These are phyloP conservation scores for Cucurbita ficifolia DNA, from an alignment of 306 rosid species.

Conservation along the genomic window DNA sequence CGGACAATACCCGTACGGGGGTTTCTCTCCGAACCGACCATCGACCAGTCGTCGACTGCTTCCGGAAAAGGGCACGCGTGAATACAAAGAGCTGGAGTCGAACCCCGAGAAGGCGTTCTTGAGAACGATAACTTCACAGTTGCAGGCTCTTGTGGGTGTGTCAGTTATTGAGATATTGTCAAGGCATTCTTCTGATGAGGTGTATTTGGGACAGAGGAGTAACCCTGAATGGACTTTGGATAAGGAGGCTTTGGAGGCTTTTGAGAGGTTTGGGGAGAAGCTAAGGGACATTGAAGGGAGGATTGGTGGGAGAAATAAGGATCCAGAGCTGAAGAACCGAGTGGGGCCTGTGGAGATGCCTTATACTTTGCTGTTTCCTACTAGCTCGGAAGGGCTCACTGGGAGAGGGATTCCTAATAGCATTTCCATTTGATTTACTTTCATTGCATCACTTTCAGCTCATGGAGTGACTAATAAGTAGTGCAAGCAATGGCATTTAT, in stretches of 20 bases:
- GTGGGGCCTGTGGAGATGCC: slow-evolving; percentile 47
- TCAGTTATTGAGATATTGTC: slow-evolving; percentile 56
- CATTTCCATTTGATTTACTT: slow-evolving; percentile 26
- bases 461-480: not conserved
- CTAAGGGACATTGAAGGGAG: slow-evolving; percentile 27
- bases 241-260: slow-evolving; percentile 23
- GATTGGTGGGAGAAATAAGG: slow-evolving; percentile 25
- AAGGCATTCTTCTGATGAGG: slow-evolving; percentile 62
- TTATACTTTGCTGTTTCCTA: slow-evolving; percentile 42
- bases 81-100: slow-evolving; percentile 35
- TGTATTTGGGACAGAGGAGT: slow-evolving; percentile 52
- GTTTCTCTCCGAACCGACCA: slow-evolving; percentile 46
- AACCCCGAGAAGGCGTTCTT: slow-evolving; percentile 44
- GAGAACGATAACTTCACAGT: slow-evolving; percentile 36
- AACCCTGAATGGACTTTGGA: slow-evolving; percentile 57
- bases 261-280: slow-evolving; percentile 29
- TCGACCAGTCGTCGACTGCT: slow-evolving; percentile 11
- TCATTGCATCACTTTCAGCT: too few species aligned
- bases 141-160: slow-evolving; percentile 36
- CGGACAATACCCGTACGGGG: slow-evolving; percentile 51
- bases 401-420: slow-evolving; percentile 62
- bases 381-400: slow-evolving; percentile 43
- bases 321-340: slow-evolving; percentile 29
- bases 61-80: slow-evolving; percentile 32
- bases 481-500: not conserved